Evolutionary conservation across 2,329 filamentous ascomycete species (phyloP), one percentile per base, ranked within the genome.

Genomic region (Shiraia sp.): DNA sequence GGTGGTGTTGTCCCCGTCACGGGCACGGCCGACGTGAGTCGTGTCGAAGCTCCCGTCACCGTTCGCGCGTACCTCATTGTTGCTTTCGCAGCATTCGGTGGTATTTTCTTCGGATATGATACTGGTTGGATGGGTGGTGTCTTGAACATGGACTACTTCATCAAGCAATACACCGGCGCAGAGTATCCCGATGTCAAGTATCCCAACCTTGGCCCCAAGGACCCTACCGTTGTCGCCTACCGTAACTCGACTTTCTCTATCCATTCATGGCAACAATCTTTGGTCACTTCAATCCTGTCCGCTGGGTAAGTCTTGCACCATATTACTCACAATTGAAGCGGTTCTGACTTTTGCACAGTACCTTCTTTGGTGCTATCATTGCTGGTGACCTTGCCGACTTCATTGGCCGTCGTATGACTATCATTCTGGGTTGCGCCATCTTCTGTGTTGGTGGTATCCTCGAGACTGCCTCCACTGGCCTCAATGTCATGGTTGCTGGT

Each of bases 41-140:
- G 79, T 60, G 75, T 86, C 60, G 74, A 77, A 57, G 74, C 75
- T 12, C 75, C 75, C 25, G 73, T 77, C 33, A 77, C 74, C 13
- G 58, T 71, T 47, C 73, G 73, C 48, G 72, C 74, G 45, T 74
- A 73, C 56, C 54, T 73, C 39, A 71, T 76, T 37, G 73, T 73
- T 65, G 73, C 71, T 22, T 76, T 76, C 45, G 74, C 74, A 31
- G 71, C 74, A 17, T 75, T 77, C 51, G 74, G 74, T 55, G 74
- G 74, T 60, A 51, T 31, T 34, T 87, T 88, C 79, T 87, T 89
- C 71, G 86, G 87, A 42, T 90, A 88, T 70, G 87, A 90, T 63
- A 87, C 86, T 29, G 87, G 86, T 60, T 87, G 86, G 75, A 87
- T 88, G 77, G 83, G 83, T 66, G 82, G 82, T 71, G 81, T 85